These are phyloP conservation scores for Coniochaeta prunicola DNA, from an alignment of 2,329 filamentous ascomycete species.

Conservation along the genomic window DNA sequence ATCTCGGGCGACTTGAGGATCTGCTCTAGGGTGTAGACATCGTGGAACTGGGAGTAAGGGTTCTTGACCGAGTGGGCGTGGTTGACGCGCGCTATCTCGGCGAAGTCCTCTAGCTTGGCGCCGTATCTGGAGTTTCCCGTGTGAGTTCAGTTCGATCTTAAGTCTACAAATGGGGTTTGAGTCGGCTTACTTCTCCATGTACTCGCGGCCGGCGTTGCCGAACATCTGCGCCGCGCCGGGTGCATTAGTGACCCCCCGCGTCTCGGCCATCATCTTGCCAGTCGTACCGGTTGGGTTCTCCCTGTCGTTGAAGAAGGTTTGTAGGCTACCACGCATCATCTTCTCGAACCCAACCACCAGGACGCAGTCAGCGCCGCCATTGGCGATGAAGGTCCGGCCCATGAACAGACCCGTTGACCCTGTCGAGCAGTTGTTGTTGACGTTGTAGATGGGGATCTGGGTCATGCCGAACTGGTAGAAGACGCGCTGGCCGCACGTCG, in stretches of 20 bases:
- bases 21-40: constrained; percentile 84
- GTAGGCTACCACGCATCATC: constrained; percentile 88
- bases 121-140: constrained; percentile 59
- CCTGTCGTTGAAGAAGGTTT: constrained; percentile 78
- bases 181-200: constrained; percentile 73
- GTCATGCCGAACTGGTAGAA: constrained; percentile 99
- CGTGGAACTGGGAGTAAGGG: constrained; percentile 95
- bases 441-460: constrained; percentile 91
- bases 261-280: constrained; percentile 72
- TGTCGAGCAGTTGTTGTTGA: constrained; percentile 98
- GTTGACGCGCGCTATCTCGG: constrained; percentile 88
- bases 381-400: constrained; percentile 69
- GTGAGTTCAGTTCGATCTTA: too few species aligned
- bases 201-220: constrained; percentile 87
- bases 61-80: constrained; percentile 87
- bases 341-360: constrained; percentile 95
- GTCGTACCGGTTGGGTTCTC: constrained; percentile 71
- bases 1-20: constrained; percentile 71
- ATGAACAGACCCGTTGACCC: constrained; percentile 87
- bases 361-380: constrained; percentile 79
- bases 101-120: constrained; percentile 78
- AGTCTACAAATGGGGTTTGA: too few species aligned
- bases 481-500: constrained; percentile 88
- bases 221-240: constrained; percentile 90
- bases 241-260: constrained; percentile 71